These are phyloP conservation scores for Trametes pubescens DNA, from an alignment of 1,284 basidiomycete species.

Conservation along the genomic window DNA sequence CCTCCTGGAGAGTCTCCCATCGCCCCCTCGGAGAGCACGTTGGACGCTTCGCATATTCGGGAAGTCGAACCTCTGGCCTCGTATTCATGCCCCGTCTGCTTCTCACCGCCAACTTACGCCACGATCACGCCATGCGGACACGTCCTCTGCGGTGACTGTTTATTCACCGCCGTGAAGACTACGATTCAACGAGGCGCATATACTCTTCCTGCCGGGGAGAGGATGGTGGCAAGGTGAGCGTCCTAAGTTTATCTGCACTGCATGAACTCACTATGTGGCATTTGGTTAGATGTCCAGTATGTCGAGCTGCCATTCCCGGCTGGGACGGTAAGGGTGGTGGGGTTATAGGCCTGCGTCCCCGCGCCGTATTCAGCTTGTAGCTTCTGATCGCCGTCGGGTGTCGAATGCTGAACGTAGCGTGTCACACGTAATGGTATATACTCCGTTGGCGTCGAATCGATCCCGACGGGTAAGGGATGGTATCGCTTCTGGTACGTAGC, in stretches of 20 bases:
- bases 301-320: constrained; percentile 47
- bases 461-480: neutral
- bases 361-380: constrained; percentile 40
- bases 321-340: constrained; percentile 53
- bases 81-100: constrained; percentile 82
- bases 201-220: constrained; percentile 44
- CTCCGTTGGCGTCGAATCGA: too few species aligned
- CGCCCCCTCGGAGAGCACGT: constrained; percentile 8
- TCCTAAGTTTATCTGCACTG: neutral
- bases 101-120: constrained; percentile 75
- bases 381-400: neutral
- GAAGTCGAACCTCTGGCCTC: constrained; percentile 60
- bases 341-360: constrained; percentile 48
- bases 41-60: neutral
- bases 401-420: neutral
- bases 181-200: constrained; percentile 59
- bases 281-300: constrained; percentile 48
- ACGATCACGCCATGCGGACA: constrained; percentile 83
- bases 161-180: constrained; percentile 77
- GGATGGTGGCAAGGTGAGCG: constrained; percentile 38
- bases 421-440: neutral
- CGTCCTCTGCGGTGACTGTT: constrained; percentile 76
- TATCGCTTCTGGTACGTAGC: neutral
- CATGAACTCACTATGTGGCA: neutral
- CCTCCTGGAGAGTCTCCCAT: neutral